phyloP scores from a whole-genome alignment of 2,329 filamentous ascomycete genomes.

The Peltaster fructicola region DNA sequence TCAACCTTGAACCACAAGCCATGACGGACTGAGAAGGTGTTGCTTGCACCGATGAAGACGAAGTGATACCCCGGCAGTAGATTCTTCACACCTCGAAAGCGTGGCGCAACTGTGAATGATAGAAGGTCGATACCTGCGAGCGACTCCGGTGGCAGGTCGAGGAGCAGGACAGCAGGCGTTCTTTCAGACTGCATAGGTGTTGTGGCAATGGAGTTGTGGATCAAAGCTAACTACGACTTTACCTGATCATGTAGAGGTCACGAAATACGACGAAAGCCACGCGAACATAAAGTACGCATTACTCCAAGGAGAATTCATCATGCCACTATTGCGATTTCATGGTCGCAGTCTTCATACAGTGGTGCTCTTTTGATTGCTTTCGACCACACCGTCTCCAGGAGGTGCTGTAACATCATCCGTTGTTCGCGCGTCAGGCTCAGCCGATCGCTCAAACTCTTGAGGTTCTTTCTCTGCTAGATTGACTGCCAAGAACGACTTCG shows the following conservation, averaged over 20 bases:
- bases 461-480: slow-evolving; percentile 32
- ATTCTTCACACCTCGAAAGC: slow-evolving; percentile 43
- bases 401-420: no score
- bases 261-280: no score
- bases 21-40: slow-evolving; percentile 41
- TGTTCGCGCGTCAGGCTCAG: no score
- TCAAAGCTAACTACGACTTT: no score
- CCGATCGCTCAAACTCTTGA: slow-evolving; percentile 24
- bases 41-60: slow-evolving; percentile 40
- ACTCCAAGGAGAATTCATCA: no score
- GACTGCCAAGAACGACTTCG: slow-evolving; percentile 33
- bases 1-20: slow-evolving; percentile 37
- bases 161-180: slow-evolving; percentile 20
- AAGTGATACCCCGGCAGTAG: slow-evolving; percentile 43
- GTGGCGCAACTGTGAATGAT: slow-evolving; percentile 43
- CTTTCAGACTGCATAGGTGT: slow-evolving; percentile 3
- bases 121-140: slow-evolving; percentile 38
- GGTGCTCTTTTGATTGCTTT: no score
- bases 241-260: no score
- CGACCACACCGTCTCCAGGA: no score
- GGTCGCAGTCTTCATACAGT: no score
- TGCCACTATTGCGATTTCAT: no score
- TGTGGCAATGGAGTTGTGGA: background rate
- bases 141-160: slow-evolving; percentile 28
- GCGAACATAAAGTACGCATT: no score